Conservation (phyloP, 106 monocot species). For the Dioscorea dumetorum region DNA sequence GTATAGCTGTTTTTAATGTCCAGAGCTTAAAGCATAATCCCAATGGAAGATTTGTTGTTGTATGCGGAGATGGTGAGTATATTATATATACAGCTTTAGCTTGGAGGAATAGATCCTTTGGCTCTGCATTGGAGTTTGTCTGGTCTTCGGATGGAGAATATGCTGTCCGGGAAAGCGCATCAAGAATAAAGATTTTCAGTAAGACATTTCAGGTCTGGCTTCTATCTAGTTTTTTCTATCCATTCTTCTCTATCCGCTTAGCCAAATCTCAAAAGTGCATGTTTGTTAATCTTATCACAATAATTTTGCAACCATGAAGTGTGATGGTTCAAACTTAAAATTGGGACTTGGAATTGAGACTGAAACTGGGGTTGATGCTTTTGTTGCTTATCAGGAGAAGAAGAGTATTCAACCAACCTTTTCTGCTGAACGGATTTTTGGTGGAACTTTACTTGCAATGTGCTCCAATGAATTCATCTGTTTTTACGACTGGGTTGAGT, state of each 20-base stretch:
- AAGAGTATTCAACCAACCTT: constrained; percentile 83
- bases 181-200: constrained; percentile 84
- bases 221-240: neutral
- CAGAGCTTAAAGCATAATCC: constrained; percentile 97
- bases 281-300: too few relatives aligned
- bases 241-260: too few relatives aligned
- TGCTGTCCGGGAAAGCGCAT: constrained; percentile 85
- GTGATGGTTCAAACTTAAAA: too few relatives aligned
- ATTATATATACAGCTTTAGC: constrained; percentile 97
- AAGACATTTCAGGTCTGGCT: constrained; percentile 74
- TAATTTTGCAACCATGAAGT: too few relatives aligned
- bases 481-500: constrained; percentile 98
- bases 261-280: too few relatives aligned
- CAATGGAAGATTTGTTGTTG: constrained; percentile 95
- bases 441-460: constrained; percentile 79
- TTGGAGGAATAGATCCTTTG: constrained; percentile 98
- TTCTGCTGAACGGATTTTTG: constrained; percentile 91
- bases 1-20: neutral
- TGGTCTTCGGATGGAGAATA: constrained; percentile 98
- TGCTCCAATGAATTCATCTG: constrained; percentile 97
- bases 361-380: neutral
- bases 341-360: too few relatives aligned
- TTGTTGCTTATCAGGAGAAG: constrained; percentile 61
- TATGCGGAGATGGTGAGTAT: constrained; percentile 97
- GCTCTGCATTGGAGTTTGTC: constrained; percentile 83